Evolutionary conservation across 257 asterid genomes (phyloP), one percentile per base, ranked within the genome.

Genomic region (Nicotiana undulata): DNA sequence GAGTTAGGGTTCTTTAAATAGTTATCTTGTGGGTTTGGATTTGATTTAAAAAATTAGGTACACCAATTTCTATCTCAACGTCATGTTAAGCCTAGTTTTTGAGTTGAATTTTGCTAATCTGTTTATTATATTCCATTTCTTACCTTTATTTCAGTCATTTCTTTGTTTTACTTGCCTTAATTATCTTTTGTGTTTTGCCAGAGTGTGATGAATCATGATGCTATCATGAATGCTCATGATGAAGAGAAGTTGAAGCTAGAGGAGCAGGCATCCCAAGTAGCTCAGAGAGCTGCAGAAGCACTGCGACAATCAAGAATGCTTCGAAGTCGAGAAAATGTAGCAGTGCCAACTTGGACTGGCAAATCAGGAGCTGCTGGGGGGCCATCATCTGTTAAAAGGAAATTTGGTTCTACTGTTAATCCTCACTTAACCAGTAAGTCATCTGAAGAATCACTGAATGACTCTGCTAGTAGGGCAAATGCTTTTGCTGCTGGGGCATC

Each of bases 171-270:
- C 26, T 40, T 11, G 34, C 24, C 28, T 32, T 11, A 4, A 49
- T 72, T 37, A 40, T 37, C 17, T 80, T 1, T 66, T 77, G 60
- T 84, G 24, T 17, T 85, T 86, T 80, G 66, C 34, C 84, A 95
- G 99, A 95, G 99, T 79, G 99, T 97, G 0, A 83, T 95, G 90
- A 90, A 95, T 89, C 99, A 95, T 63, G 99, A 95, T 63, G 97
- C 93, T 22, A 92, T 95, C 81, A 89, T 95, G 95, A 86, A 92
- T 80, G 97, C 97, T 58, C 86, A 95, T 20, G 97, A 91, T 49
- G 97, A 89, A 89, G 97, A 93, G 85, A 95, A 92, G 88, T 68
- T 84, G 64, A 94, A 87, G 86, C 86, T 90, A 5, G 99, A 95
- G 75, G 94, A 90, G 82, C 92, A 92, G 24, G 99, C 99, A 81